Percentiles rank a stretch among this genome's conserved stretches.
phyloP scores from a whole-genome alignment of 768 basidiomycete species.

The Lactarius evosmus region DNA sequence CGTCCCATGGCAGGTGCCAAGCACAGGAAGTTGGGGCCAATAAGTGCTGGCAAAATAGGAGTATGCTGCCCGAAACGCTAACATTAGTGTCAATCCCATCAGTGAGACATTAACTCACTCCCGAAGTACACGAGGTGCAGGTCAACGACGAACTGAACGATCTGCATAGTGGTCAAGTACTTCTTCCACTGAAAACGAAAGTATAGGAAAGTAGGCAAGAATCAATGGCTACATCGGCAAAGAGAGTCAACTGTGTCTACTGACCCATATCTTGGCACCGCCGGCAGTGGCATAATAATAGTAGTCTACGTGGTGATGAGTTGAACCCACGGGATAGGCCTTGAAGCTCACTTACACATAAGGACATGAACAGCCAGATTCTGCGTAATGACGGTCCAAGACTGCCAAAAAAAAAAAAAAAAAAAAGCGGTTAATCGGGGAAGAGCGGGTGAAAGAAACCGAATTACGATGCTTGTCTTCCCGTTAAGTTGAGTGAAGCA shows the following conservation, averaged over 20 bases:
- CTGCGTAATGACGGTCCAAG: slow-evolving; percentile 91
- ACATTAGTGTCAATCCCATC: neutral
- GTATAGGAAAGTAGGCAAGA: neutral
- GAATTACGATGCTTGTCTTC: slow-evolving; percentile 77
- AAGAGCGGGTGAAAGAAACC: neutral
- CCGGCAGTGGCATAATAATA: slow-evolving; percentile 99
- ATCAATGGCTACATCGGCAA: neutral
- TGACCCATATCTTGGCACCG: slow-evolving; percentile 93
- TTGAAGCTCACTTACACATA: slow-evolving; percentile 71
- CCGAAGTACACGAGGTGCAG: slow-evolving; percentile 90
- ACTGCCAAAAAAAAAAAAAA: slow-evolving; percentile 45
- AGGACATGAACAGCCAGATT: slow-evolving; percentile 93
- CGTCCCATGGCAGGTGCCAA: slow-evolving; percentile 84
- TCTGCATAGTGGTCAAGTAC: slow-evolving; percentile 95
- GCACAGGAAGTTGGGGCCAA: slow-evolving; percentile 54
- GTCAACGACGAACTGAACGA: slow-evolving; percentile 93
- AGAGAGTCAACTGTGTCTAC: slow-evolving; percentile 24
- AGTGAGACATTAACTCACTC: slow-evolving; percentile 54
- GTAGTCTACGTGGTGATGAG: slow-evolving; percentile 61
- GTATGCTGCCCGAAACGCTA: slow-evolving; percentile 49
- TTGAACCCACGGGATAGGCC: neutral
- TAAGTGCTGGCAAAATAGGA: slow-evolving; percentile 71
- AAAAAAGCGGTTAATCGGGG: neutral
- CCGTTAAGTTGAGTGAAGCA: slow-evolving; percentile 96
- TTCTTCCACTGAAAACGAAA: slow-evolving; percentile 85